phyloP scores from a whole-genome alignment of 1,139 yeast species.

The Magnusiomyces tetraspermus region DNA sequence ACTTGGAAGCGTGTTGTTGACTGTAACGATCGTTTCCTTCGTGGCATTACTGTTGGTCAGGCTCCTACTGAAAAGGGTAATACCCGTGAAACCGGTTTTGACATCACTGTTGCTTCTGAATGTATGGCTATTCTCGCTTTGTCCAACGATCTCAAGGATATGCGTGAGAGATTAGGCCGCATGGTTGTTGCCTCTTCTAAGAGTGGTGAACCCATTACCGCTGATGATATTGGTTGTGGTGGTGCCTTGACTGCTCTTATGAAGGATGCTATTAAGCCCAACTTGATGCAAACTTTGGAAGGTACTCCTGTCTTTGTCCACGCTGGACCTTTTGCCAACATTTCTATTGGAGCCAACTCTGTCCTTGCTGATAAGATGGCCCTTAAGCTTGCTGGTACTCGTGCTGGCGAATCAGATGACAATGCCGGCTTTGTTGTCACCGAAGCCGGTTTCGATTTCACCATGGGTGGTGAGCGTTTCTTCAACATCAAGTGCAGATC shows the following conservation, averaged over 20 bases:
- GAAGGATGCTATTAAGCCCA: constrained; percentile 96
- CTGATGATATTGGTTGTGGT: constrained; percentile 94
- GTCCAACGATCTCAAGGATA: constrained; percentile 67
- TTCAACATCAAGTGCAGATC: constrained; percentile 93
- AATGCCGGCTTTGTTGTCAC: constrained; percentile 89
- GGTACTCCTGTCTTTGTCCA: constrained; percentile 98
- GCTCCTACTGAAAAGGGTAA: constrained; percentile 93
- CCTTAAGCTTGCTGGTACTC: constrained; percentile 78
- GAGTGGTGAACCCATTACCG: constrained; percentile 82
- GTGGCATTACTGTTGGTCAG: constrained; percentile 87
- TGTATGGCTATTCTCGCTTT: constrained; percentile 97
- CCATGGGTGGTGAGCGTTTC: constrained; percentile 99
- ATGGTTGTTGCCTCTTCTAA: constrained; percentile 83
- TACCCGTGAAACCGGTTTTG: constrained; percentile 86
- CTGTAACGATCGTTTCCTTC: constrained; percentile 85
- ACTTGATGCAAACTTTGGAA: constrained; percentile 94
- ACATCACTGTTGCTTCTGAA: constrained; percentile 94
- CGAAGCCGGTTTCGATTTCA: constrained; percentile 97
- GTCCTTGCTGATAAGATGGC: constrained; percentile 95
- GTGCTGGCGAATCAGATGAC: constrained; percentile 43
- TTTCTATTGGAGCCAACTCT: constrained; percentile 93
- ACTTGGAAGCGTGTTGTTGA: constrained; percentile 97
- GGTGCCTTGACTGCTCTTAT: constrained; percentile 94
- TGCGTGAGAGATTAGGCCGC: constrained; percentile 83
- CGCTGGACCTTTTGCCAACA: constrained; percentile 98